Percentiles rank a stretch among this genome's conserved stretches.
phyloP scores from a whole-genome alignment of 2,329 filamentous ascomycete species.

The Lachnellula hyalina region DNA sequence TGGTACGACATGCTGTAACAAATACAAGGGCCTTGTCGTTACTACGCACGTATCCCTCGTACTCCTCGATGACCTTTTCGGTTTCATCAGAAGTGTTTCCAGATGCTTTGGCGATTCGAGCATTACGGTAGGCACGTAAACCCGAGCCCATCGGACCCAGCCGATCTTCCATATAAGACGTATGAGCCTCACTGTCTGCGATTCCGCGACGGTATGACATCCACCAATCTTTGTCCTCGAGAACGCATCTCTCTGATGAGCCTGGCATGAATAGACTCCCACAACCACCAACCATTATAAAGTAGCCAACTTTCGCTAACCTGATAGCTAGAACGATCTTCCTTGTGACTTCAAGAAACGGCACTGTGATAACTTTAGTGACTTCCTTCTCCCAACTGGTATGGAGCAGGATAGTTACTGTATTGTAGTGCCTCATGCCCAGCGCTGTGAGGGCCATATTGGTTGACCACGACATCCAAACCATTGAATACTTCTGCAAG shows the following conservation, averaged over 20 bases:
- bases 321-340: not conserved
- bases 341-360: not conserved
- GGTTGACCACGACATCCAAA: not conserved
- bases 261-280: not conserved
- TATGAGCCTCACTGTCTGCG: not conserved
- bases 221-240: not conserved
- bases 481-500: not conserved
- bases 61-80: not conserved
- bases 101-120: not conserved
- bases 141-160: not conserved
- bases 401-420: not conserved
- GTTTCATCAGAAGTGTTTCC: not conserved
- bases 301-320: not conserved
- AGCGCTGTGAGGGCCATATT: not conserved
- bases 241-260: not conserved
- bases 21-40: not conserved
- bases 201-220: not conserved
- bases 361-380: not conserved
- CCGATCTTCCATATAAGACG: not conserved
- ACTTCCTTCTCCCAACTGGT: not conserved
- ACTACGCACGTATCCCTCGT: not conserved
- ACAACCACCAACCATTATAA: not conserved
- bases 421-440: not conserved
- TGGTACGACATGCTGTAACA: not conserved
- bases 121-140: not conserved